These are phyloP conservation scores for Carallia brachiata DNA, from an alignment of 345 rosid genomes.

Conservation along the genomic window DNA sequence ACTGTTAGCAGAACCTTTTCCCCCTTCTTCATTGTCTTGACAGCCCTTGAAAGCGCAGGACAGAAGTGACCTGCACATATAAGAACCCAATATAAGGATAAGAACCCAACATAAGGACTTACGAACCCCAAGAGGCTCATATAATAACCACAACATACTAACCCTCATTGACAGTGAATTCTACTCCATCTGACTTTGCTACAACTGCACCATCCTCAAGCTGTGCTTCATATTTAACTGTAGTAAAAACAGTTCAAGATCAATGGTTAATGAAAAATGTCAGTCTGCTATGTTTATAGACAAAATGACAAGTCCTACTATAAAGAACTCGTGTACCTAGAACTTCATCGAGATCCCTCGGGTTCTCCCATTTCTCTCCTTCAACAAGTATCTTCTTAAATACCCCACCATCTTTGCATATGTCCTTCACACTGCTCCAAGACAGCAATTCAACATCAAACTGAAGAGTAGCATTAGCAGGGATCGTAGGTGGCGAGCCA, in stretches of 20 bases:
- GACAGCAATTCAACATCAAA: conserved; percentile 79
- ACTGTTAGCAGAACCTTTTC: conserved; percentile 80
- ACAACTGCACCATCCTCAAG: conserved; percentile 78
- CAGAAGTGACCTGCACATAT: conserved; percentile 66
- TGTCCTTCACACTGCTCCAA: conserved; percentile 82
- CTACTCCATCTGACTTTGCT: conserved; percentile 69
- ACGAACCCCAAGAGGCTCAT: neutral
- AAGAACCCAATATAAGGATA: neutral
- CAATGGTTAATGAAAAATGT: neutral
- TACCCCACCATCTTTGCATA: conserved; percentile 84
- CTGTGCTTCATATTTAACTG: conserved; percentile 71
- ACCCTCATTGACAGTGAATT: conserved; percentile 83
- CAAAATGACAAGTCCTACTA: too few species aligned
- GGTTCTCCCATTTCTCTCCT: conserved; percentile 81
- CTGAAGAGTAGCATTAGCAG: conserved; percentile 82
- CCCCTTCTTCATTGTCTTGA: conserved; percentile 89
- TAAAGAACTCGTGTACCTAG: conserved; percentile 34
- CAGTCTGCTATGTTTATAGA: too few species aligned
- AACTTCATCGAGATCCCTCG: conserved; percentile 81
- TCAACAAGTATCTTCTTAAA: conserved; percentile 63
- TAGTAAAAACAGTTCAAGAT: conserved; percentile 12
- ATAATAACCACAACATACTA: conserved; percentile 8
- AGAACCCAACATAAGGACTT: neutral
- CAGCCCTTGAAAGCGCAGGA: conserved; percentile 73
- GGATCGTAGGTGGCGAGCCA: conserved; percentile 90